Evolutionary conservation across 2,329 filamentous ascomycete species (phyloP), one percentile per base, ranked within the genome.

Genomic region (Aspergillus pseudonomiae): DNA sequence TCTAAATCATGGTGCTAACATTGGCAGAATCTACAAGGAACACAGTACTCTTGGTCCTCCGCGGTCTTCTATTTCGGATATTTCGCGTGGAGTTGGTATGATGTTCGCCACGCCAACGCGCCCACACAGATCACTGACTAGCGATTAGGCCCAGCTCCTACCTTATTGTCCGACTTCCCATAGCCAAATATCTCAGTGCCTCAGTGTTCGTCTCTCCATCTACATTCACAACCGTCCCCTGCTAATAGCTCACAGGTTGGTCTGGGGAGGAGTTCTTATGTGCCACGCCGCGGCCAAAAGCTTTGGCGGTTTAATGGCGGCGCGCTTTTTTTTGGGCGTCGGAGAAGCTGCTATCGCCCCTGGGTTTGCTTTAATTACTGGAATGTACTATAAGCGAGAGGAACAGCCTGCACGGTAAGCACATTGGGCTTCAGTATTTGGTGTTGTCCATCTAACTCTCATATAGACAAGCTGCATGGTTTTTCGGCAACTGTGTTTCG

Each of bases 331-430:
- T 63, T 63, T 74, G 0, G 72, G 74, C 21, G 68, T 74, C 1
- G 72, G 69, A 10, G 73, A 76, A 59, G 73, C 73, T 32, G 67
- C 70, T 5, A 71, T 76, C 30, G 72, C 70, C 6, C 73, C 72
- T 4, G 74, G 73, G 12, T 79, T 81, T 63, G 70, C 75, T 58
- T 66, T 79, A 65, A 81, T 74, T 50, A 77, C 72, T 3, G 72
- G 74, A 21, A 76, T 76, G 76, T 76, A 73, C 39, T 78, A 77
- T 32, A 76, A 69, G 45, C 65, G 74, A 58, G 66, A 73, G 45
- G 75, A 77, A 54, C 75, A 78, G 19, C 74, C 75, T 10, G 65
- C 73, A 19, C 64, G 68, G 68, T 68, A 57, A 1, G 63, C 26
- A 24, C n/a, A 41, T 11, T 19, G 12, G 9, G 11, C 19, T 21